Percentiles rank a stretch among this genome's conserved stretches.
phyloP scores from a whole-genome alignment of 495 filamentous ascomycete species.

The Cercophora newfieldiana region DNA sequence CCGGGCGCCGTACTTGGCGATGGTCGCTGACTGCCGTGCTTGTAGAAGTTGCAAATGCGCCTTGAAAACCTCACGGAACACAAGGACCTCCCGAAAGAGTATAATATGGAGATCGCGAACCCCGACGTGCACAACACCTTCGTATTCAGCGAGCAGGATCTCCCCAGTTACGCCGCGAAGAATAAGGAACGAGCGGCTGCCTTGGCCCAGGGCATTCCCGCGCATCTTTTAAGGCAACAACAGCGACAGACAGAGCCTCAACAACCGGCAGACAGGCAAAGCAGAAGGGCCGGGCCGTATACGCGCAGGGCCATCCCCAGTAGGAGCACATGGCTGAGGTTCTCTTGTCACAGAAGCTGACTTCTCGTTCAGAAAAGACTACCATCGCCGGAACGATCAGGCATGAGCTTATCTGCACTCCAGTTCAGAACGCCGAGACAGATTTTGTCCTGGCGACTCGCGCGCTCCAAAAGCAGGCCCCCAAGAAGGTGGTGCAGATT shows the following conservation, averaged over 20 bases:
- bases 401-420: constrained; percentile 76
- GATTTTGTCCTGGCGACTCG: constrained; percentile 59
- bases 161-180: constrained; percentile 72
- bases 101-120: constrained; percentile 69
- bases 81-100: constrained; percentile 75
- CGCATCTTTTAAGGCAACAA: constrained; percentile 47
- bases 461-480: constrained; percentile 62
- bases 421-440: constrained; percentile 73
- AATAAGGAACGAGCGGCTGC: constrained; percentile 51
- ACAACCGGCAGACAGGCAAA: constrained; percentile 53
- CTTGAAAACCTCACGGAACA: constrained; percentile 57
- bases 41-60: constrained; percentile 45
- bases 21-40: constrained; percentile 17
- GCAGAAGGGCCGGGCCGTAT: constrained; percentile 65
- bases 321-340: constrained; percentile 40
- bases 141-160: constrained; percentile 88
- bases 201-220: constrained; percentile 50
- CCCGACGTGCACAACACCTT: constrained; percentile 72
- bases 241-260: constrained; percentile 36
- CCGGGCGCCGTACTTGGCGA: neutral
- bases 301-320: constrained; percentile 80
- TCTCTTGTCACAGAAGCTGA: constrained; percentile 3
- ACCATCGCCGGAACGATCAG: constrained; percentile 68
- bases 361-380: constrained; percentile 66
- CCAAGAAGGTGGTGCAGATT: constrained; percentile 56